Percentiles rank a stretch among this genome's conserved stretches.
phyloP scores from a whole-genome alignment of 768 basidiomycete species.

The Boletus reticulatus region DNA sequence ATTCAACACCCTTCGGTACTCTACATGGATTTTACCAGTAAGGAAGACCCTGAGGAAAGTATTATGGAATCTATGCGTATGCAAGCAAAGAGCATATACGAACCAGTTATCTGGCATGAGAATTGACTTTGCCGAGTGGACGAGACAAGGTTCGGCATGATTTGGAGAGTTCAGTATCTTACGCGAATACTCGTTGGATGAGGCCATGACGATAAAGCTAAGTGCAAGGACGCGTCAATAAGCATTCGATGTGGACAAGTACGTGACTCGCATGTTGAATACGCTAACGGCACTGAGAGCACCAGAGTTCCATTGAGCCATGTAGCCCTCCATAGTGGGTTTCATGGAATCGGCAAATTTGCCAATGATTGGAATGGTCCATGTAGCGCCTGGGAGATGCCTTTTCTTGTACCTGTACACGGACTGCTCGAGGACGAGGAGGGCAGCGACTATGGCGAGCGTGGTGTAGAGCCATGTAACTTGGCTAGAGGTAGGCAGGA shows the following conservation, averaged over 20 bases:
- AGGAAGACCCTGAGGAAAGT: constrained; percentile 83
- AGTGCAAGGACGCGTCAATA: constrained; percentile 7
- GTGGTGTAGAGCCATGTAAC: constrained; percentile 66
- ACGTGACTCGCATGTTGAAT: constrained; percentile 84
- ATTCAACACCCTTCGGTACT: constrained; percentile 91
- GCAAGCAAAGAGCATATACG: constrained; percentile 12
- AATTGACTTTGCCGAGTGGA: constrained; percentile 86
- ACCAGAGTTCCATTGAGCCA: constrained; percentile 88
- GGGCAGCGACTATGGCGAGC: constrained; percentile 61
- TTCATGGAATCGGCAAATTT: constrained; percentile 92
- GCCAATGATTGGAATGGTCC: constrained; percentile 98
- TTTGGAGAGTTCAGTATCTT: constrained; percentile 95
- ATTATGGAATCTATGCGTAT: background rate
- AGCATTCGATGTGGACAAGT: background rate
- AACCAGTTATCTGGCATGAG: constrained; percentile 87
- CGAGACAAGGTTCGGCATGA: constrained; percentile 92
- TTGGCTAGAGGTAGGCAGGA: constrained; percentile 28
- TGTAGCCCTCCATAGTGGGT: constrained; percentile 90
- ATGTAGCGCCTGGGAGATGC: constrained; percentile 79
- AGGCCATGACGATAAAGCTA: constrained; percentile 99
- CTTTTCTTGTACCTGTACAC: constrained; percentile 89
- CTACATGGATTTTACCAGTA: constrained; percentile 88
- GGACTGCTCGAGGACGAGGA: constrained; percentile 84
- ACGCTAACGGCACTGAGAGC: constrained; percentile 88
- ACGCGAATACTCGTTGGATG: constrained; percentile 87